Evolutionary conservation across 2,329 filamentous ascomycete genomes (phyloP).

Genomic region (Sclerotinia glacialis): DNA sequence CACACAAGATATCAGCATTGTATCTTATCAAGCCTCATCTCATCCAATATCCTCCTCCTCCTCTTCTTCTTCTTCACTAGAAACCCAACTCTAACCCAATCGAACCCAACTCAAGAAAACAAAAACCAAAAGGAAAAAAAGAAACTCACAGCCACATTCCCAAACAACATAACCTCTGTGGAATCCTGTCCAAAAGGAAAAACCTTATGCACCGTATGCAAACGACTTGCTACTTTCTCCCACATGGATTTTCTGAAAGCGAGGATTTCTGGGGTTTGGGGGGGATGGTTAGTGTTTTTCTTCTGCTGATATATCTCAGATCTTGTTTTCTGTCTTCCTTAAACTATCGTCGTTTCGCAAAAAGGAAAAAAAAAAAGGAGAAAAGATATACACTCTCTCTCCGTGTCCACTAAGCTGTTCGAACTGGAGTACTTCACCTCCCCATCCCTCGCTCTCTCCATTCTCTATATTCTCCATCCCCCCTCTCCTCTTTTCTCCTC

Average conservation of each 20-base stretch:
- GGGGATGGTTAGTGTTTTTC: background rate
- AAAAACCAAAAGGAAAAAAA: background rate
- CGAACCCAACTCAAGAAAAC: background rate
- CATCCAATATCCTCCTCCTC: background rate
- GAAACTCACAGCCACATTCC: constrained; percentile 44
- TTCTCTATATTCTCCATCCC: background rate
- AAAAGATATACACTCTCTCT: too few relatives aligned
- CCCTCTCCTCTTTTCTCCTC: background rate
- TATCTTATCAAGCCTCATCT: background rate
- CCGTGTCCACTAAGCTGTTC: too few relatives aligned
- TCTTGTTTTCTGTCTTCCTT: too few relatives aligned
- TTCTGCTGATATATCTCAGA: too few relatives aligned
- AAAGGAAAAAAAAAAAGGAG: too few relatives aligned
- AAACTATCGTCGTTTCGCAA: background rate
- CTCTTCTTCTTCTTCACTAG: background rate
- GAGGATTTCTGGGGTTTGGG: constrained; percentile 46
- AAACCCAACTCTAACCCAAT: background rate
- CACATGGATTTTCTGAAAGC: constrained; percentile 51
- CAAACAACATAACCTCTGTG: constrained; percentile 53
- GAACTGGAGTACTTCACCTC: too few relatives aligned
- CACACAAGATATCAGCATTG: background rate
- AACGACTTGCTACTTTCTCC: constrained; percentile 48
- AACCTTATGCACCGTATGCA: constrained; percentile 48
- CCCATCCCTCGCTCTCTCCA: too few relatives aligned
- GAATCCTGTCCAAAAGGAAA: constrained; percentile 48